A percentile compares a stretch with the other conserved stretches of the same genome.
Evolutionary conservation across 345 rosid species (phyloP).

Genomic region (Aquilaria sinensis): DNA sequence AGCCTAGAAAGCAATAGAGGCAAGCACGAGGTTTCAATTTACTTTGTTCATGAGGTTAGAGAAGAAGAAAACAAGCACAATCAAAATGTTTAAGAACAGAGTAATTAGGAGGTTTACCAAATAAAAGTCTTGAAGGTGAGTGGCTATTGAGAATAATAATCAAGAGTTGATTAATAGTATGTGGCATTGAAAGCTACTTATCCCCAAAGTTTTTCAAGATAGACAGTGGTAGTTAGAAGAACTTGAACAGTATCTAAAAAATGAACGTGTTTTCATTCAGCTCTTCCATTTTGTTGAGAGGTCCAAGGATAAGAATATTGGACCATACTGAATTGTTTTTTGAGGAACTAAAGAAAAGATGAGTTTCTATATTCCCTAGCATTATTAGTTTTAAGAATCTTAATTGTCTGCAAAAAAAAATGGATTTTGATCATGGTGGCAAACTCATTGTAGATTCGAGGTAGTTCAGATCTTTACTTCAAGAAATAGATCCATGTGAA

Average conservation of each 20-base stretch:
- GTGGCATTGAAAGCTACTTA: neutral
- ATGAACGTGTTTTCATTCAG: neutral
- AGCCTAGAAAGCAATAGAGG: neutral
- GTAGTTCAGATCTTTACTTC: too few species aligned
- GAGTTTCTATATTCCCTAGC: neutral
- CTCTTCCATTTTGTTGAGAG: neutral
- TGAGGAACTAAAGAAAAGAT: neutral
- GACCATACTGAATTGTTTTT: neutral
- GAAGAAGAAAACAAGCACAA: too few species aligned
- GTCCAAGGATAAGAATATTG: neutral
- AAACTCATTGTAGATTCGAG: too few species aligned
- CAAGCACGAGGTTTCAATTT: neutral
- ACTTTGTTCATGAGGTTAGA: neutral
- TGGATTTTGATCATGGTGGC: too few species aligned
- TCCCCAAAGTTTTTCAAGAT: neutral
- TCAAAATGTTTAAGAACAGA: too few species aligned
- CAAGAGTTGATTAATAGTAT: neutral
- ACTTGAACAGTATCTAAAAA: neutral
- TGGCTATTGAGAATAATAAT: neutral
- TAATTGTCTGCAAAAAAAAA: too few species aligned
- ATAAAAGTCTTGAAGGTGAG: neutral
- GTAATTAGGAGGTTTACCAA: neutral
- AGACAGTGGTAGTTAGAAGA: neutral
- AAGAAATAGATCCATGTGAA: neutral
- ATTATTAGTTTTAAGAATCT: neutral